Percentiles rank a stretch among this genome's conserved stretches.
phyloP scores from a whole-genome alignment of 805 yeast genomes.

The Starmerella cellae region DNA sequence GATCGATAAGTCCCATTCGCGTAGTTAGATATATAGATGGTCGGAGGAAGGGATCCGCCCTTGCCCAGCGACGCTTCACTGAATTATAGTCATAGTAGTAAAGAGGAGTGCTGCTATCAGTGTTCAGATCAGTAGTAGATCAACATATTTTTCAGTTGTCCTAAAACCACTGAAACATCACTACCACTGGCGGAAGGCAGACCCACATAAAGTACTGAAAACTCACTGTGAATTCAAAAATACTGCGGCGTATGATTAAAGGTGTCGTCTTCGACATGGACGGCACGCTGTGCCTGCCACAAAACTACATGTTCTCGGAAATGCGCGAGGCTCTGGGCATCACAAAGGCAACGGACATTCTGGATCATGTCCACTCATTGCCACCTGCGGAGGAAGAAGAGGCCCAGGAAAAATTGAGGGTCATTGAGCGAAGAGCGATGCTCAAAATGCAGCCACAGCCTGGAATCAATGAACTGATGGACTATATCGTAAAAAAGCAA shows the following conservation, averaged over 20 bases:
- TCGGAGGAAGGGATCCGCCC: no score
- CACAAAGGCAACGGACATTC: constrained; percentile 36
- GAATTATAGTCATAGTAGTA: no score
- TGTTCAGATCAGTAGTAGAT: no score
- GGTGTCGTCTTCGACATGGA: constrained; percentile 70
- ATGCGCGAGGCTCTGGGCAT: constrained; percentile 51
- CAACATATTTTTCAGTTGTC: no score
- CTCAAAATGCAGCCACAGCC: constrained; percentile 37
- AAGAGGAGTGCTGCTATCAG: no score
- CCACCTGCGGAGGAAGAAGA: constrained; percentile 29
- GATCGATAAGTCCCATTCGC: no score
- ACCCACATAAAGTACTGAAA: not conserved
- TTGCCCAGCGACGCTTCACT: no score
- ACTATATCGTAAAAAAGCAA: constrained; percentile 21
- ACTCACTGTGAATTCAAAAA: no score
- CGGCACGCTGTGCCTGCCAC: constrained; percentile 60
- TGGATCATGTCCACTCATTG: constrained; percentile 37
- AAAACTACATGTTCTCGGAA: constrained; percentile 31
- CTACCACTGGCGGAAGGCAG: not conserved
- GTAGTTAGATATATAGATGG: no score
- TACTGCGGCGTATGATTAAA: constrained; percentile 24
- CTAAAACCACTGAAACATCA: not conserved
- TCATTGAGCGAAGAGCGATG: constrained; percentile 55
- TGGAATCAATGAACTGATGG: constrained; percentile 36
- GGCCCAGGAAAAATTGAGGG: constrained; percentile 37